Evolutionary conservation across 352 stramenopile species (phyloP).

Genomic region (Peronospora farinosa): DNA sequence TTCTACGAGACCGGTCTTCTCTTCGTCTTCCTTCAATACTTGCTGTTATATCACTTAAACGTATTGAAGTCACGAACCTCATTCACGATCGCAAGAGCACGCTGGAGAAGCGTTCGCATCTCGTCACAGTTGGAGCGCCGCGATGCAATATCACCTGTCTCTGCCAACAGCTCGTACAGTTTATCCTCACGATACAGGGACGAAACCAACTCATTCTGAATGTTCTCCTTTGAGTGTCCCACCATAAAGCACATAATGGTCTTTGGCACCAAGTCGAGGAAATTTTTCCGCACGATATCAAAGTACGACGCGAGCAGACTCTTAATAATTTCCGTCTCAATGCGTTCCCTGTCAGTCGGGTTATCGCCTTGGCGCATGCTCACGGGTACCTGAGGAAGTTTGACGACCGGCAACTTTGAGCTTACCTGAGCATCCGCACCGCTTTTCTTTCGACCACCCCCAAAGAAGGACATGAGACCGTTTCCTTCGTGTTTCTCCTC

Average conservation of each 20-base stretch:
- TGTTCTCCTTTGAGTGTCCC: conserved; percentile 90
- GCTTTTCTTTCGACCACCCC: conserved; percentile 58
- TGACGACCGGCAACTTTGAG: conserved; percentile 74
- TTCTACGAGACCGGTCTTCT: not conserved
- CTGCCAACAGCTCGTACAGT: conserved; percentile 92
- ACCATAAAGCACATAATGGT: conserved; percentile 99
- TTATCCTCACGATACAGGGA: conserved; percentile 96
- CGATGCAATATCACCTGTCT: conserved; percentile 92
- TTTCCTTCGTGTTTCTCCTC: conserved; percentile 60
- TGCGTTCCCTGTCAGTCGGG: conserved; percentile 92
- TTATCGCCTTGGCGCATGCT: conserved; percentile 94
- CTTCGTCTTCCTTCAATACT: conserved; percentile 22
- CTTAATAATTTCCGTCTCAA: conserved; percentile 99
- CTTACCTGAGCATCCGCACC: conserved; percentile 18
- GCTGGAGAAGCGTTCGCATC: conserved; percentile 94
- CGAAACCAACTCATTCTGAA: conserved; percentile 97
- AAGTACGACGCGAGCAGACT: conserved; percentile 95
- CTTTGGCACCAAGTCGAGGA: conserved; percentile 98
- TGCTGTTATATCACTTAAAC: conserved; percentile 77
- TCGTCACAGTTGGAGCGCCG: conserved; percentile 93
- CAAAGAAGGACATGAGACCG: conserved; percentile 72
- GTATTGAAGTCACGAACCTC: conserved; percentile 98
- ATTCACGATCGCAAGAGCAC: conserved; percentile 96
- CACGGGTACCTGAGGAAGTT: conserved; percentile 93
- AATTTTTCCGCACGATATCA: conserved; percentile 98